Evolutionary conservation across 192 early-diverging fungal species (phyloP).

Genomic region (Rhizophagus prolifer): DNA sequence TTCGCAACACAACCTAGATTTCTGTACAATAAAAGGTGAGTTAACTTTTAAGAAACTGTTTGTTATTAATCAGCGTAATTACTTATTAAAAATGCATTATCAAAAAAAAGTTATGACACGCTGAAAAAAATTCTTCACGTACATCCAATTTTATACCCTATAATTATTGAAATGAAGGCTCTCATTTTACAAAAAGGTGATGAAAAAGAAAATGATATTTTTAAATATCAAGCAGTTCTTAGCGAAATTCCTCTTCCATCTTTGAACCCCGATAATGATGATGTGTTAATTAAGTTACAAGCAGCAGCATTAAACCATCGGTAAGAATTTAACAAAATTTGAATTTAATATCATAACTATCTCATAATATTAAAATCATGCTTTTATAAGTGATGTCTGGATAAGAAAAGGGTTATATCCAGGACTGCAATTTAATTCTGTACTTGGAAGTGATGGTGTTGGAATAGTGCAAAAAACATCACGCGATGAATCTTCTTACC

Average conservation of each 20-base stretch:
- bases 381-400: constrained; percentile 32
- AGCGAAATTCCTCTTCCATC: neutral
- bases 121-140: too few relatives aligned
- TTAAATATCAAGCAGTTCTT: neutral
- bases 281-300: neutral
- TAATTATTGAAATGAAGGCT: neutral
- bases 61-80: too few relatives aligned
- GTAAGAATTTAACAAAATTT: neutral
- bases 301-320: neutral
- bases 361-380: too few relatives aligned
- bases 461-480: constrained; percentile 48
- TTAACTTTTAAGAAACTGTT: too few relatives aligned
- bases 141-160: too few relatives aligned
- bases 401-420: constrained; percentile 57
- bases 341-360: too few relatives aligned
- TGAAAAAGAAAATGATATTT: neutral
- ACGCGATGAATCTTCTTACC: constrained; percentile 24
- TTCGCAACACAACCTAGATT: too few relatives aligned
- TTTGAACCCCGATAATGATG: neutral
- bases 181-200: neutral
- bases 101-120: too few relatives aligned
- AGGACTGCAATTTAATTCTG: constrained; percentile 48
- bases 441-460: constrained; percentile 58
- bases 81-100: too few relatives aligned
- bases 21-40: too few relatives aligned